Evolutionary conservation across 2,329 filamentous ascomycete genomes (phyloP).

Genomic region (Hypoxylon sp.): DNA sequence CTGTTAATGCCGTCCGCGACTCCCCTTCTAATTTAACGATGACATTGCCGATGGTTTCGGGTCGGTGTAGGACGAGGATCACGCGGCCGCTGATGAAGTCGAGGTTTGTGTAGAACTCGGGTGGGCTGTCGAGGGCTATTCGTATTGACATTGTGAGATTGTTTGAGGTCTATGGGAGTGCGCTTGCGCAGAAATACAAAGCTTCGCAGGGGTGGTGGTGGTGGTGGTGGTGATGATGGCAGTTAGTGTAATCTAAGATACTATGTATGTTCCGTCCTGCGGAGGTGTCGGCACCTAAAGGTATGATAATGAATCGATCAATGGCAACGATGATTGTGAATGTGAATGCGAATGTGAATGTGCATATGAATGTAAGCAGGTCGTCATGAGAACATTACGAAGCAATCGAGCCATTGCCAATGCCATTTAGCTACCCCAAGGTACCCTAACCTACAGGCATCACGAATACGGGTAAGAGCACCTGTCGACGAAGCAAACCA

Average conservation of each 20-base stretch:
- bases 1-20: slow-evolving; percentile 75
- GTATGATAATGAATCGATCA: slow-evolving; percentile 19
- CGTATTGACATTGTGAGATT: slow-evolving; percentile 72
- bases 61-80: slow-evolving; percentile 70
- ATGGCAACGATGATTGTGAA: slow-evolving; percentile 10
- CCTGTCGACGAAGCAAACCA: slow-evolving; percentile 11
- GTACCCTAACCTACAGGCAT: slow-evolving; percentile 14
- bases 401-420: slow-evolving; percentile 31
- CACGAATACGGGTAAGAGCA: not conserved
- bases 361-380: slow-evolving; percentile 30
- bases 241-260: not conserved
- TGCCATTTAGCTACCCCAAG: slow-evolving; percentile 14
- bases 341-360: not conserved
- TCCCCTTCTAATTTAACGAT: slow-evolving; percentile 89
- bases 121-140: slow-evolving; percentile 75
- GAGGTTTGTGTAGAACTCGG: slow-evolving; percentile 84
- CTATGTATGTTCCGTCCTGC: slow-evolving; percentile 14
- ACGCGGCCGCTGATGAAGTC: slow-evolving; percentile 78
- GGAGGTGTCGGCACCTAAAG: slow-evolving; percentile 28
- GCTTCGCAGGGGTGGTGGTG: not conserved
- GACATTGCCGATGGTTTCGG: slow-evolving; percentile 80
- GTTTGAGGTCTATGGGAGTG: not conserved
- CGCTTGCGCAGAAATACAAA: not conserved
- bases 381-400: slow-evolving; percentile 26
- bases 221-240: not conserved